These are phyloP conservation scores for Xylaria sp. DNA, from an alignment of 495 filamentous ascomycete species.

Conservation along the genomic window DNA sequence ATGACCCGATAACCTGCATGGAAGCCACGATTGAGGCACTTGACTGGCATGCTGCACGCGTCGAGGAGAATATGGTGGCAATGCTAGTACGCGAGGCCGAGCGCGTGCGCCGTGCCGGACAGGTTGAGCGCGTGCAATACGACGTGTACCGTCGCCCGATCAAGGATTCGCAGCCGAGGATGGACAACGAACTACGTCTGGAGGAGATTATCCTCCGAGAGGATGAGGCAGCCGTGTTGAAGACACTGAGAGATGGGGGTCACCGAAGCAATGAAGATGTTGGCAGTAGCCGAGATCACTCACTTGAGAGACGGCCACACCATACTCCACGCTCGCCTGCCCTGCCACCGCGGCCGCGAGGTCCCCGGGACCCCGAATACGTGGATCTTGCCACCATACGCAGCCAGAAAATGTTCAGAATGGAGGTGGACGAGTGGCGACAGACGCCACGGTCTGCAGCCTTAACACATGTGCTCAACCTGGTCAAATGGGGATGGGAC, in stretches of 20 bases:
- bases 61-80: conserved; percentile 51
- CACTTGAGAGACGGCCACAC: conserved; percentile 4
- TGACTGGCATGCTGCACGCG: conserved; percentile 47
- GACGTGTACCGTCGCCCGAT: conserved; percentile 6
- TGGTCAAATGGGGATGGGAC: conserved; percentile 31
- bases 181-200: conserved; percentile 10
- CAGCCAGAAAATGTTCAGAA: conserved; percentile 4
- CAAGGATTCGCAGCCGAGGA: not conserved
- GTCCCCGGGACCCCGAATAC: conserved; percentile 13
- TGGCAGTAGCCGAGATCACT: not conserved
- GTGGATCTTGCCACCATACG: conserved; percentile 17
- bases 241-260: not conserved
- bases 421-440: conserved; percentile 21
- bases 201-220: conserved; percentile 18
- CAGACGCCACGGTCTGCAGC: conserved; percentile 23
- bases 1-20: conserved; percentile 42
- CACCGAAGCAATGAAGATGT: not conserved
- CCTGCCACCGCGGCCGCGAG: not conserved
- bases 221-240: conserved; percentile 2
- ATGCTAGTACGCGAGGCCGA: conserved; percentile 50
- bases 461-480: conserved; percentile 25
- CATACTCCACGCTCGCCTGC: not conserved
- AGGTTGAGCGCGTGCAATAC: conserved; percentile 25
- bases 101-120: conserved; percentile 38
- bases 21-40: conserved; percentile 47